A percentile compares a stretch with the other conserved stretches of the same genome.
Conservation (phyloP, 1,284 basidiomycete species). For the Rhodotorula sp. region DNA sequence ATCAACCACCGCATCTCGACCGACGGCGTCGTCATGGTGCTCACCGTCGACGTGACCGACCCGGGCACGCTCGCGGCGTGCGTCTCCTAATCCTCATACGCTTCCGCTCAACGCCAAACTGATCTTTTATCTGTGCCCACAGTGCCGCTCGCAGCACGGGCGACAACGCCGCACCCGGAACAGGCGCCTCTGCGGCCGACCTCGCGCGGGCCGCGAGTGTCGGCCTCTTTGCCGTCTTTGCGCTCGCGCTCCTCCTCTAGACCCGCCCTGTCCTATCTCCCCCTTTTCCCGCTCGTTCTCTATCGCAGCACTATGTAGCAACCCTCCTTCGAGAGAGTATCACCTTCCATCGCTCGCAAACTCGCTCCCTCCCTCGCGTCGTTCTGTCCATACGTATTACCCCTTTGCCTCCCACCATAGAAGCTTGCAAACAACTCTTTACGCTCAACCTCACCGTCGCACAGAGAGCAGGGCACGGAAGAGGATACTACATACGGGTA, state of each 20-base stretch:
- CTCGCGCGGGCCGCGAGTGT: background rate
- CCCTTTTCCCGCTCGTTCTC: background rate
- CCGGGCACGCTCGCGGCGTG: slow-evolving; percentile 49
- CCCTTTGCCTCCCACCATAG: too few species aligned
- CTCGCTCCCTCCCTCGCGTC: too few species aligned
- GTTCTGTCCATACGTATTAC: too few species aligned
- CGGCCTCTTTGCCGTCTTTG: slow-evolving; percentile 8
- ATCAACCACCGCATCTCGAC: slow-evolving; percentile 75
- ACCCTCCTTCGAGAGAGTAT: background rate
- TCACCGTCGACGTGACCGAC: slow-evolving; percentile 69
- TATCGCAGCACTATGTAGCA: background rate
- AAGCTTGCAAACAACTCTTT: too few species aligned
- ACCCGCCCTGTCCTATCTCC: background rate
- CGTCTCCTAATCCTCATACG: background rate
- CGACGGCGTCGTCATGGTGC: slow-evolving; percentile 81
- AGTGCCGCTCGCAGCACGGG: too few species aligned
- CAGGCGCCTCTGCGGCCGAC: background rate
- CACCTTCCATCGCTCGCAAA: too few species aligned
- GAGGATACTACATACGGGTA: too few species aligned
- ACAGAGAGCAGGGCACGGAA: too few species aligned
- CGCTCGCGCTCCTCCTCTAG: slow-evolving; percentile 12
- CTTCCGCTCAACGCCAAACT: too few species aligned
- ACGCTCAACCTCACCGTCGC: too few species aligned
- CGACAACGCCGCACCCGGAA: background rate
- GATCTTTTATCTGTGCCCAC: too few species aligned